phyloP scores from a whole-genome alignment of 1,284 basidiomycete species.

The Cronartium quercuum region DNA sequence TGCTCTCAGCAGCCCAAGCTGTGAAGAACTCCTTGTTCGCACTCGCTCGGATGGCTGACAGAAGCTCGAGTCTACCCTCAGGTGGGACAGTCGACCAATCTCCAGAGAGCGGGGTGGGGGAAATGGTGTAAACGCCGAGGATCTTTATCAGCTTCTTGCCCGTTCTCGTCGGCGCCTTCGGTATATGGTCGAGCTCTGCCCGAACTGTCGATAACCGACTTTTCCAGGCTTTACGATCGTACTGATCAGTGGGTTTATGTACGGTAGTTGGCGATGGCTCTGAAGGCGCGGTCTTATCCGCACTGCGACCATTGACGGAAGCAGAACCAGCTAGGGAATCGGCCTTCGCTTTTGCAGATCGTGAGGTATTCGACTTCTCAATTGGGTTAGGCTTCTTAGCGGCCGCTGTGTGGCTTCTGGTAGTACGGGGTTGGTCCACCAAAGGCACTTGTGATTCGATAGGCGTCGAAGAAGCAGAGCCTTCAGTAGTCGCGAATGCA shows the following conservation, averaged over 20 bases:
- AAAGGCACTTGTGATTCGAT: background rate
- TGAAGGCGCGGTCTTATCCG: background rate
- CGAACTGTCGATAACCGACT: conserved; percentile 22
- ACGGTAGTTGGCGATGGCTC: background rate
- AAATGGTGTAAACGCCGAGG: conserved; percentile 23
- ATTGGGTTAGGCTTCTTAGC: background rate
- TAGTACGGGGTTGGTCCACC: background rate
- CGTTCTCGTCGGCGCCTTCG: conserved; percentile 24
- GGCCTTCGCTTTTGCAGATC: background rate
- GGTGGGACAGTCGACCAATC: conserved; percentile 38
- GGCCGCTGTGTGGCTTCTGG: background rate
- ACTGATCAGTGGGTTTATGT: conserved; percentile 10
- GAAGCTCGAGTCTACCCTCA: conserved; percentile 30
- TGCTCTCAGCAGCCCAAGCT: conserved; percentile 26
- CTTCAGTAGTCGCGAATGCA: background rate
- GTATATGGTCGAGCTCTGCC: conserved; percentile 34
- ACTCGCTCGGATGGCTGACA: conserved; percentile 19
- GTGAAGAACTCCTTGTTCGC: conserved; percentile 30
- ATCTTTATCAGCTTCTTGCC: conserved; percentile 29
- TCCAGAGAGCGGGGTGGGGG: conserved; percentile 20
- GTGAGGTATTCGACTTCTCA: background rate
- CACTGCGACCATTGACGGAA: background rate
- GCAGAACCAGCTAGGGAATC: background rate
- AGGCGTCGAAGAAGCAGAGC: background rate
- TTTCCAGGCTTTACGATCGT: conserved; percentile 39